Conservation (phyloP, 257 asterid genomes). For the Rubia yunnanensis region DNA sequence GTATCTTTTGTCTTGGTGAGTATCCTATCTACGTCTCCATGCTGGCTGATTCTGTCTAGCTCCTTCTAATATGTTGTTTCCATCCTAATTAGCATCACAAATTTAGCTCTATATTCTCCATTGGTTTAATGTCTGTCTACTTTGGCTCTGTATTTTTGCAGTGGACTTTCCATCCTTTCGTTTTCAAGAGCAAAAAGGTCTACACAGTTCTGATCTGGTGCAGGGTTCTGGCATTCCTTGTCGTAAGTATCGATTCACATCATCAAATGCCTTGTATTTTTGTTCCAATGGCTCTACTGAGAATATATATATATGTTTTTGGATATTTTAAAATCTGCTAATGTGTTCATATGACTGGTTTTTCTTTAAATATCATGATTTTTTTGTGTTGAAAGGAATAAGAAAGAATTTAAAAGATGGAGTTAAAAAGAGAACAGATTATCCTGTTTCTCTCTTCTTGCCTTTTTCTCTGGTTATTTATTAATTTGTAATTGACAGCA, state of each 20-base stretch:
- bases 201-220: slow-evolving; percentile 95
- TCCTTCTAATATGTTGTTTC: background rate
- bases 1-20: slow-evolving; percentile 81
- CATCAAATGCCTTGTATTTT: background rate
- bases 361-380: background rate
- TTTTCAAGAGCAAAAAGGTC: slow-evolving; percentile 79
- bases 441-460: background rate
- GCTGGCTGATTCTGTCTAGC: background rate
- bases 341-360: background rate
- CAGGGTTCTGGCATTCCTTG: slow-evolving; percentile 90
- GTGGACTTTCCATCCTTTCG: slow-evolving; percentile 99
- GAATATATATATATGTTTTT: background rate
- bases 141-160: slow-evolving; percentile 34
- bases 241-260: slow-evolving; percentile 43
- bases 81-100: background rate
- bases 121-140: slow-evolving; percentile 11
- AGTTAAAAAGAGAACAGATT: background rate
- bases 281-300: background rate
- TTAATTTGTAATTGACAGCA: background rate
- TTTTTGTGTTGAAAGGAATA: background rate
- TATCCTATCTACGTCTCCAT: background rate
- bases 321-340: background rate
- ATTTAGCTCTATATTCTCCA: background rate
- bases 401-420: background rate
- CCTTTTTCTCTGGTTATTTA: background rate